Conservation (phyloP, 2,329 filamentous ascomycete species). For the Pseudocercospora eumusae region DNA sequence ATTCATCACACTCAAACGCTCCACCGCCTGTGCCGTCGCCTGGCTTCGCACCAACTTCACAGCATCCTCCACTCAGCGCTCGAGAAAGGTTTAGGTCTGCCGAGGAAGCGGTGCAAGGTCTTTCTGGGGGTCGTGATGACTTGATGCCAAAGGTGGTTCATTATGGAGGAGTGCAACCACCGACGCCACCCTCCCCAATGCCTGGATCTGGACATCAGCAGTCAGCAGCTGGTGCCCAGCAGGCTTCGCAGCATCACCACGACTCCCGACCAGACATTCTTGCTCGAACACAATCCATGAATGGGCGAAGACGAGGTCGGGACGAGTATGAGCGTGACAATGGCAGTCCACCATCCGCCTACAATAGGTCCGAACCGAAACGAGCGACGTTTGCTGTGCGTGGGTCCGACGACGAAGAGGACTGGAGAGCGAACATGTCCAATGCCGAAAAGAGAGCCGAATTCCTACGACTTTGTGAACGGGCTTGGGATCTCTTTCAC, state of each 20-base stretch:
- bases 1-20: constrained; percentile 64
- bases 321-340: constrained; percentile 91
- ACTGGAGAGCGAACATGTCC: constrained; percentile 76
- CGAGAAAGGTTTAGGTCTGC: constrained; percentile 86
- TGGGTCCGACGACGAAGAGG: constrained; percentile 32
- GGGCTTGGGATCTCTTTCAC: constrained; percentile 97
- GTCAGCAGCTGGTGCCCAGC: constrained; percentile 28
- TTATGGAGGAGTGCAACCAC: constrained; percentile 87
- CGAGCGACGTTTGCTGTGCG: constrained; percentile 41
- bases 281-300: constrained; percentile 51
- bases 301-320: constrained; percentile 72
- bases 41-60: constrained; percentile 59
- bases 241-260: constrained; percentile 34
- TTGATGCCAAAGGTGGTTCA: constrained; percentile 91
- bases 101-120: constrained; percentile 87
- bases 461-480: constrained; percentile 80
- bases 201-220: constrained; percentile 41
- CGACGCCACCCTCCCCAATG: constrained; percentile 81
- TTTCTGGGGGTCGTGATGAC: constrained; percentile 89
- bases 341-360: constrained; percentile 69
- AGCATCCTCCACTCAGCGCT: constrained; percentile 53
- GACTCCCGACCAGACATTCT: constrained; percentile 38
- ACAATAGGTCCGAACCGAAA: constrained; percentile 64
- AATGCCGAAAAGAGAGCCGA: constrained; percentile 87
- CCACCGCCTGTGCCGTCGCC: constrained; percentile 76